phyloP scores from a whole-genome alignment of 2,329 filamentous ascomycete species.

The Gyromitra esculenta region DNA sequence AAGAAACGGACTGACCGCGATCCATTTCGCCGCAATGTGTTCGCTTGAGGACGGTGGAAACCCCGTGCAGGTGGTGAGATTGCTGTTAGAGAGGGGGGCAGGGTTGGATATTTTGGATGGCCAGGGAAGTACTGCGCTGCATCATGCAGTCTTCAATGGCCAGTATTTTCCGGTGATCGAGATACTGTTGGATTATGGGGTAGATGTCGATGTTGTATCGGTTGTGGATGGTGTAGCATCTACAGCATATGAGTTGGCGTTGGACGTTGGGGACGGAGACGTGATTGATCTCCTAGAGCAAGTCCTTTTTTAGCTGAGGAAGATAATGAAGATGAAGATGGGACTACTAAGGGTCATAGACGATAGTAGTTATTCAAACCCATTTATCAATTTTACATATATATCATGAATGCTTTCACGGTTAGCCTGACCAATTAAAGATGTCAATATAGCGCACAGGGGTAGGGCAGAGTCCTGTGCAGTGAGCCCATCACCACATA shows the following conservation, averaged over 20 bases:
- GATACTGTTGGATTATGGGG: background rate
- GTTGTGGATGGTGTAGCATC: background rate
- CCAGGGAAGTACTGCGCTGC: background rate
- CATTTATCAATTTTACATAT: background rate
- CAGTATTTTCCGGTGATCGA: background rate
- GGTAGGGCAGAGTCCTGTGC: no score
- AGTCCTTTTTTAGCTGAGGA: background rate
- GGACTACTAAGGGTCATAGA: background rate
- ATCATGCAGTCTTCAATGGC: background rate
- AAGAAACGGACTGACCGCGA: background rate
- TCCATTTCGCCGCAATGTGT: background rate
- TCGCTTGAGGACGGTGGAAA: slow-evolving; percentile 3
- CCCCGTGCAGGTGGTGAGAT: background rate
- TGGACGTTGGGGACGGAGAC: background rate
- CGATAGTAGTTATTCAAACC: background rate
- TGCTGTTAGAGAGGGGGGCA: background rate
- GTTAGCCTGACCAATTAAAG: background rate
- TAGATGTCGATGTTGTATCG: background rate
- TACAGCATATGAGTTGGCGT: background rate
- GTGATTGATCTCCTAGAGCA: background rate
- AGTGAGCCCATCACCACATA: no score
- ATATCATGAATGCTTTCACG: background rate
- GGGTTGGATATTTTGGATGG: background rate
- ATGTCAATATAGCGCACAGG: no score
- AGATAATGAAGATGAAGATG: background rate